Evolutionary conservation across 164 flowering plant species (phyloP), one percentile per base, ranked within the genome.

Genomic region (Brasenia schreberi): DNA sequence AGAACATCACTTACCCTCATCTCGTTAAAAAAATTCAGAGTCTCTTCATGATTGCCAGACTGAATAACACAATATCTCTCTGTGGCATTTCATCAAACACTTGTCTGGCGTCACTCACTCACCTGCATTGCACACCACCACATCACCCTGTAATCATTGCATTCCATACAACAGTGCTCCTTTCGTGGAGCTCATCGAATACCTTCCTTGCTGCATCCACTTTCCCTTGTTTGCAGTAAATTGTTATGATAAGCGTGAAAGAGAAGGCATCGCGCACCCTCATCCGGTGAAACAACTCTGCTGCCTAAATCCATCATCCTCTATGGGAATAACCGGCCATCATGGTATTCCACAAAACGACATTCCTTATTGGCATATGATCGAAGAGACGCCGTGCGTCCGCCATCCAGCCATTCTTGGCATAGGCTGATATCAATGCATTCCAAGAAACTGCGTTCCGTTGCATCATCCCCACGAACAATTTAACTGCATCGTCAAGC

Each of bases 41-140:
- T 73, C 61, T 69, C 83, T 42, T 78, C 74, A 59, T 84, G 80
- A 70, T 86, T 80, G 62, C 87, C 85, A 39, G 75, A 73, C 45
- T 81, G 86, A 92, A 88, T 2, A 92, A 83, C 63, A 79, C 81
- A 42, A 82, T 72, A 68, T 88, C 95, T 72, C 64, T 72, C 52
- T 67, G 67, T n/a, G 42, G 68, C 76, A 86, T 86, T 58, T 27
- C 68, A 43, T 81, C 81, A 63, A 87, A 87, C 60, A 84, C 67
- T 59, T 49, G 14, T 23, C 68, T 42, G 0, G 96, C 85, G 65
- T 82, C 83, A 27, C 6, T 61, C 59, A 80, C 16, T 19, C 75
- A 64, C 65, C 73, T 77, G 89, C 76, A 70, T 86, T 86, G 1
- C 62, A 74, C 42, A 88, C 85, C 3, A 71, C 80, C 67, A 80